These are phyloP conservation scores for Saposhnikovia divaricata DNA, from an alignment of 129 eudicot genomes.

Conservation along the genomic window DNA sequence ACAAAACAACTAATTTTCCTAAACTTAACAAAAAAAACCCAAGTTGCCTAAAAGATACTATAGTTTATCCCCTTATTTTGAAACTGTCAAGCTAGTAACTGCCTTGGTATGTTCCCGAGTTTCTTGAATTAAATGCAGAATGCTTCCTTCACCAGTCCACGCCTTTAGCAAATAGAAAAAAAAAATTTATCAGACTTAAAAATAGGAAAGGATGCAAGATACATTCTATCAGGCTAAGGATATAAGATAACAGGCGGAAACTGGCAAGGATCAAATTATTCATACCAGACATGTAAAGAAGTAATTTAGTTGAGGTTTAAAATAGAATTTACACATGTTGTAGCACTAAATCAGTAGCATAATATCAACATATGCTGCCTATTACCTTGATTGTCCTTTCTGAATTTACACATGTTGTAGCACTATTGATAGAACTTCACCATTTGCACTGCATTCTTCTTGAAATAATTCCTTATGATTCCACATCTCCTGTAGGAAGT, in stretches of 20 bases:
- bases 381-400: constrained; percentile 74
- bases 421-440: constrained; percentile 51
- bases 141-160: constrained; percentile 36
- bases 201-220: not conserved
- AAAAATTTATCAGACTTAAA: not conserved
- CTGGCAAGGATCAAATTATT: not conserved
- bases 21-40: too few species aligned
- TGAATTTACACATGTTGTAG: constrained; percentile 29
- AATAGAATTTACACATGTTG: not conserved
- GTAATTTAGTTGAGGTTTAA: not conserved
- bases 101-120: constrained; percentile 55
- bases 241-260: too few species aligned
- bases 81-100: constrained; percentile 48
- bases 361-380: not conserved
- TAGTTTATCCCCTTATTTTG: constrained; percentile 46
- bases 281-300: too few species aligned
- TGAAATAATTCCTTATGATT: constrained; percentile 56
- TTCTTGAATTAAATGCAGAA: constrained; percentile 45
- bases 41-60: not conserved
- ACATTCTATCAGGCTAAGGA: not conserved
- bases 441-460: constrained; percentile 53
- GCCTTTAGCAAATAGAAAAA: constrained; percentile 23
- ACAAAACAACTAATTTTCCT: too few species aligned
- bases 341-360: not conserved
- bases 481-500: constrained; percentile 51